Base-by-base conservation (phyloP, 129 eudicot genomes). In the Lonicera japonica region DNA sequence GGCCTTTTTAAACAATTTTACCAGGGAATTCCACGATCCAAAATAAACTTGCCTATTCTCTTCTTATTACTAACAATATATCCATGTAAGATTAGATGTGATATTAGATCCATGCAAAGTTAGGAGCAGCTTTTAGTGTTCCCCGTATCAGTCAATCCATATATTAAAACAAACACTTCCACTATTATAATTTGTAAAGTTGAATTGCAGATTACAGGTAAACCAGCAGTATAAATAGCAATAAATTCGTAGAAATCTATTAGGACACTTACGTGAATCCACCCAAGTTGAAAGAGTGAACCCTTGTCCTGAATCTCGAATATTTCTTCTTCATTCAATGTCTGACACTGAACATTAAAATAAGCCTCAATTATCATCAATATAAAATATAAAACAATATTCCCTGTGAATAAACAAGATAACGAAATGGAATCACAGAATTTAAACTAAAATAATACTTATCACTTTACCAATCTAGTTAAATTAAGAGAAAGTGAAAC, bases 311-410 rank as follows among this genome's bases (percentile, higher is more conserved):
- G 99, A 77, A 88, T 80, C 65, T 94, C 99, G 77, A 88, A 94
- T 14, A 94, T 81, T 66, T 94, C 96, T 73, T 94, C 99, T 78
- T 94, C 99, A 74, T 88, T 94, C 70, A 88, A 71, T 45, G 99
- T 88, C 68, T 85, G 95, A 65, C 99, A 94, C 99, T 94, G 79
- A 81, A 74, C 45, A 71, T 56, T 64, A 75, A 59, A 70, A 14
- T 3, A 17, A 15, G 43, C 25, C 11, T 64, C 58, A 64, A 40
- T 34, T 3, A 36, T 34, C 21, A 36, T 21, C 21, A 22, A 51
- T 13, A 61, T 4, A 1, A 25, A 48, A 1, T 19, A 39, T 50
- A 51, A 6, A 29, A 5, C 34, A 52, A 18, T 12, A 10, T 8
- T 13, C 24, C 24, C 5, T 9, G 15, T 29, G 45, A 20, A 18